These are phyloP conservation scores for Saccharomyces paradoxus DNA, from an alignment of 805 yeast genomes.

Conservation along the genomic window DNA sequence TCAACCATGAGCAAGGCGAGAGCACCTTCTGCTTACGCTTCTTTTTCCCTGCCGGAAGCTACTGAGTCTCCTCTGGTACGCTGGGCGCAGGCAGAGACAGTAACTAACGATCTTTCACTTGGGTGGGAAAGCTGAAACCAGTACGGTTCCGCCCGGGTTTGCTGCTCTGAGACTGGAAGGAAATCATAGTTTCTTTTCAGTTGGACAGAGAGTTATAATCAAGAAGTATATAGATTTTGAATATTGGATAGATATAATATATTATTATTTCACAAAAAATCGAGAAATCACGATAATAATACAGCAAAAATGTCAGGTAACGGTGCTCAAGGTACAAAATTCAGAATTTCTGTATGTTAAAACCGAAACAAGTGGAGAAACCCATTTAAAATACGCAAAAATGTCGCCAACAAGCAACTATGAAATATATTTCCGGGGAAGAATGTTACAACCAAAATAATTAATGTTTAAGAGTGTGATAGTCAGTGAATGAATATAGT, in stretches of 20 bases:
- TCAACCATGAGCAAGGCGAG: neutral
- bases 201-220: neutral
- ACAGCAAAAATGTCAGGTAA: conserved; percentile 62
- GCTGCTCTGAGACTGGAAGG: neutral
- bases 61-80: neutral
- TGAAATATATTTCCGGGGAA: neutral
- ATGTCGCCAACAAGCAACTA: too few relatives aligned
- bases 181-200: neutral
- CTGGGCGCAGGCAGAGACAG: too few relatives aligned
- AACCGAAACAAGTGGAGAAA: neutral
- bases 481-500: neutral
- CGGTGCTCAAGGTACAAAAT: conserved; percentile 97
- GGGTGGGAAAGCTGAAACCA: neutral
- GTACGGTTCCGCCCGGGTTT: neutral
- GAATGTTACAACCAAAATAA: neutral
- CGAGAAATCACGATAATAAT: conserved; percentile 3
- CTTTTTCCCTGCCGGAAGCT: neutral
- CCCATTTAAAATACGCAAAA: neutral
- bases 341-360: conserved; percentile 90
- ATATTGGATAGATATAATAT: too few relatives aligned
- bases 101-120: neutral
- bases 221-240: neutral
- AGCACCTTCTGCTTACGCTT: neutral
- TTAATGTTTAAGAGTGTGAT: neutral
- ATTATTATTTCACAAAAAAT: neutral